A percentile compares a stretch with the other conserved stretches of the same genome.
phyloP scores from a whole-genome alignment of 2,329 filamentous ascomycete genomes.

The Diaporthe caulivora region DNA sequence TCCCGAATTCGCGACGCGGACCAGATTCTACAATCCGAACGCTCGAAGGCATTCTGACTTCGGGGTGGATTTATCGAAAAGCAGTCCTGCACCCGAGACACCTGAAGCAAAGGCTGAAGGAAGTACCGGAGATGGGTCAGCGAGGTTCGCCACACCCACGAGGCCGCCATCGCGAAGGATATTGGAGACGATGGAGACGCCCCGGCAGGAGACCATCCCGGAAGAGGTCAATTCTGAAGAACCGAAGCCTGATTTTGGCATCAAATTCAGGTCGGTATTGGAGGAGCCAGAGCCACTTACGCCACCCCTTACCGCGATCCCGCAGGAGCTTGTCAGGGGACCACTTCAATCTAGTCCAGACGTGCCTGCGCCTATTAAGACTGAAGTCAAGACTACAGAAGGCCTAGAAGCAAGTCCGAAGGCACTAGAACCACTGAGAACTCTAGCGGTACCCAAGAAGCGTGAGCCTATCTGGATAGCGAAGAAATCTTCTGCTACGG shows the following conservation, averaged over 20 bases:
- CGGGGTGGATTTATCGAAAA: slow-evolving; percentile 29
- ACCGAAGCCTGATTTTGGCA: background rate
- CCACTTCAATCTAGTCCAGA: background rate
- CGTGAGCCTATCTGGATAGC: slow-evolving; percentile 27
- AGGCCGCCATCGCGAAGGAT: slow-evolving; percentile 18
- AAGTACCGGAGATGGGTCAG: background rate
- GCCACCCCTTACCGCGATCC: slow-evolving; percentile 33
- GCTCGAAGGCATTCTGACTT: slow-evolving; percentile 37
- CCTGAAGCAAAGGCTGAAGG: slow-evolving; percentile 19
- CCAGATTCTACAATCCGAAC: slow-evolving; percentile 38
- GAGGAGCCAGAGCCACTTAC: slow-evolving; percentile 36
- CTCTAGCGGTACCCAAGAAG: background rate
- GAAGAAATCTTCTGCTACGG: slow-evolving; percentile 10
- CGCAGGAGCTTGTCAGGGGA: background rate
- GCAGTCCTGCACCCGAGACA: slow-evolving; percentile 14
- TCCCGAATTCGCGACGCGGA: slow-evolving; percentile 38
- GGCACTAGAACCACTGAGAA: background rate
- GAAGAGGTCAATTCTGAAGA: background rate
- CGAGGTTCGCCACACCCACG: background rate
- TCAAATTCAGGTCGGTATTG: slow-evolving; percentile 27
- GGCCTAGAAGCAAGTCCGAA: background rate
- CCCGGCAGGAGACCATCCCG: slow-evolving; percentile 9
- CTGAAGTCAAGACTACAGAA: background rate
- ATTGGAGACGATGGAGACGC: slow-evolving; percentile 20
- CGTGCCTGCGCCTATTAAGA: background rate